A percentile compares a stretch with the other conserved stretches of the same genome.
phyloP scores from a whole-genome alignment of 1,284 basidiomycete species.

The Anthracocystis panici-leucophaei region DNA sequence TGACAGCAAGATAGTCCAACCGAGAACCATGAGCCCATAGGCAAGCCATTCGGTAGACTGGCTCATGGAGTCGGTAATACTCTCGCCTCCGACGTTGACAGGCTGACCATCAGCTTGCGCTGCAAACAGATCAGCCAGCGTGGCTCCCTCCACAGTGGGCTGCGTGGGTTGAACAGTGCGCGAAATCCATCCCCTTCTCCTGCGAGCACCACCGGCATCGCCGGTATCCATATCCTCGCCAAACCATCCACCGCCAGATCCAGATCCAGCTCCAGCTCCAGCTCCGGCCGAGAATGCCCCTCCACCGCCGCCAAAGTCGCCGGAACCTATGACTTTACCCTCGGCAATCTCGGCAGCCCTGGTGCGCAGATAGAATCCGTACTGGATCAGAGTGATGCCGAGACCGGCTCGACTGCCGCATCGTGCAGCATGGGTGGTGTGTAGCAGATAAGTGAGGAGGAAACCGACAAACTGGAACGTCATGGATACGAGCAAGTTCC shows the following conservation, averaged over 20 bases:
- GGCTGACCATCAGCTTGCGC: conserved; percentile 66
- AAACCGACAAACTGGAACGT: conserved; percentile 90
- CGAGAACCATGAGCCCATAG: conserved; percentile 88
- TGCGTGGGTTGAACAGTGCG: conserved; percentile 22
- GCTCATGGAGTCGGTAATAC: conserved; percentile 69
- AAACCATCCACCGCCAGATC: conserved; percentile 56
- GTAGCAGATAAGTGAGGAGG: conserved; percentile 67
- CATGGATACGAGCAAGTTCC: conserved; percentile 87
- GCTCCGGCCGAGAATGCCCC: conserved; percentile 30
- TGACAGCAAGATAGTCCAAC: conserved; percentile 83
- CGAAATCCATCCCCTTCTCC: conserved; percentile 22
- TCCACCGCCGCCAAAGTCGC: conserved; percentile 14
- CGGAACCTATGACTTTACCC: conserved; percentile 51
- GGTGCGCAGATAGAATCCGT: conserved; percentile 83
- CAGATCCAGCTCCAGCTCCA: conserved; percentile 59
- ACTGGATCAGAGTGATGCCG: conserved; percentile 88
- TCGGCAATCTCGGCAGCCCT: conserved; percentile 69
- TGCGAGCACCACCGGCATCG: conserved; percentile 10
- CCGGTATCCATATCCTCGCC: conserved; percentile 31
- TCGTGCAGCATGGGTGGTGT: conserved; percentile 88
- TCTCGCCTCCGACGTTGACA: conserved; percentile 70
- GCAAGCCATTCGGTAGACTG: conserved; percentile 82
- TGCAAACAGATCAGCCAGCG: conserved; percentile 62
- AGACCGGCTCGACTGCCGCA: conserved; percentile 93
- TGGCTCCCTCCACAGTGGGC: conserved; percentile 29